Base-by-base conservation (phyloP, 352 stramenopile species). In the Globisporangium irregulare region DNA sequence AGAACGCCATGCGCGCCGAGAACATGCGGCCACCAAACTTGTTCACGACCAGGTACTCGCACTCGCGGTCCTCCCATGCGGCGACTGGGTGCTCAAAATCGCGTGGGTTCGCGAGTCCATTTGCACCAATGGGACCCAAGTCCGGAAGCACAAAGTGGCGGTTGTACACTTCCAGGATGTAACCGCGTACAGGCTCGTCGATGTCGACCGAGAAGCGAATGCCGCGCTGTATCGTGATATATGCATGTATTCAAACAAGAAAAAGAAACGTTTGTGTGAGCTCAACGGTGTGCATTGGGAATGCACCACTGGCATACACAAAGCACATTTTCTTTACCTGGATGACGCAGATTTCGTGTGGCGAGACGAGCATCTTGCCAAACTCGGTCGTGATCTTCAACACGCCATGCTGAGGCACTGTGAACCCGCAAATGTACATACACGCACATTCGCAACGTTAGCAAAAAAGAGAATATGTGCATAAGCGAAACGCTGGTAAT, bases 111-210 rank as follows among this genome's bases (percentile, higher is more conserved):
- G 96, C 97, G 15, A 99, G 81, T 9, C 97, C 96, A 77, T 99
- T 99, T 8, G 94, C 91, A 62, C 97, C 97, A 70, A 99, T 98
- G 0, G 96, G 95, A 12, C 97, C 97, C 6, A 99, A 76, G 73
- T 98, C 94, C 0, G 97, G 97, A 6, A 99, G 79, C 32, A 90
- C 63, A 75, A 99, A 99, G 77, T 99, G 95, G 38, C 93, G 94
- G 68, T 97, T 94, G 76, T 92, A 98, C 53, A 98, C 90, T 75
- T 99, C 97, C 20, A 98, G 77, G 38, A 99, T 90, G 75, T 99
- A 99, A 8, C 97, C 97, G 22, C 95, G 84, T 38, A 87, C 86
- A 34, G 84, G 83, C 34, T 78, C 84, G n/a, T 89, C 81, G n/a
- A 95, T 59, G 41, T 94, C 89, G 29, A 99, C 86, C 0, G 78